Percentiles rank a stretch among this genome's conserved stretches.
Evolutionary conservation across 352 stramenopile species (phyloP).

Genomic region (Elongisporangium anandrum): DNA sequence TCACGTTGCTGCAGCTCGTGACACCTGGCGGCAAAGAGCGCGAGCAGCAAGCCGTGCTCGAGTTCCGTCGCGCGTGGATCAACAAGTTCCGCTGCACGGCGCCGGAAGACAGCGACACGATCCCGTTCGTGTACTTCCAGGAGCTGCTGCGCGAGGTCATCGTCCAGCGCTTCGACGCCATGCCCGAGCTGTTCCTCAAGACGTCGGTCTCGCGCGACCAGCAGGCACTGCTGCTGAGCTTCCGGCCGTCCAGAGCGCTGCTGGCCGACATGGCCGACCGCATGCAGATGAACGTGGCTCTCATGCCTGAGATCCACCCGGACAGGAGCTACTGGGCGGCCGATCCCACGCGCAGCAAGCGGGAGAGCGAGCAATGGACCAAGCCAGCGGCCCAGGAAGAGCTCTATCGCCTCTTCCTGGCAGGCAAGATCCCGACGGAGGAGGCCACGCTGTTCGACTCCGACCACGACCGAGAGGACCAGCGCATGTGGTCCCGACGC

Average conservation of each 20-base stretch:
- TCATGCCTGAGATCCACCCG: slow-evolving; percentile 47
- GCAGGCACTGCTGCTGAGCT: slow-evolving; percentile 33
- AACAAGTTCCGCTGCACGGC: slow-evolving; percentile 57
- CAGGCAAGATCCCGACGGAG: slow-evolving; percentile 46
- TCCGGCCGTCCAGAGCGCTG: slow-evolving; percentile 41
- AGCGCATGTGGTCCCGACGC: slow-evolving; percentile 61
- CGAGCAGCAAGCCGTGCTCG: slow-evolving; percentile 35
- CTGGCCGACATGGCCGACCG: slow-evolving; percentile 43
- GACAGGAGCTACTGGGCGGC: slow-evolving; percentile 26
- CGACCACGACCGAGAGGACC: slow-evolving; percentile 32
- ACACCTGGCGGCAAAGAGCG: slow-evolving; percentile 36
- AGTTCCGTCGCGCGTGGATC: slow-evolving; percentile 55
- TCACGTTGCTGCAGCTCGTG: slow-evolving; percentile 41
- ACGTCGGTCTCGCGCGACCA: slow-evolving; percentile 21
- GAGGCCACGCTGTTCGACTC: slow-evolving; percentile 60
- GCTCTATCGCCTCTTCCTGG: slow-evolving; percentile 67
- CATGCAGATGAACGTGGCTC: slow-evolving; percentile 34
- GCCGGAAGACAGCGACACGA: slow-evolving; percentile 39
- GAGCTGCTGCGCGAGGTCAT: slow-evolving; percentile 69
- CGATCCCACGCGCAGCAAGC: slow-evolving; percentile 13
- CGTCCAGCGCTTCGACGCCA: slow-evolving; percentile 51
- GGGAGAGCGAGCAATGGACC: slow-evolving; percentile 28
- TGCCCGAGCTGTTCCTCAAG: slow-evolving; percentile 36
- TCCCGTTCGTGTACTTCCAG: slow-evolving; percentile 47
- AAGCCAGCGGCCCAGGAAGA: slow-evolving; percentile 50